Evolutionary conservation across 2,329 filamentous ascomycete species (phyloP).

Genomic region (Coniochaeta prunicola): DNA sequence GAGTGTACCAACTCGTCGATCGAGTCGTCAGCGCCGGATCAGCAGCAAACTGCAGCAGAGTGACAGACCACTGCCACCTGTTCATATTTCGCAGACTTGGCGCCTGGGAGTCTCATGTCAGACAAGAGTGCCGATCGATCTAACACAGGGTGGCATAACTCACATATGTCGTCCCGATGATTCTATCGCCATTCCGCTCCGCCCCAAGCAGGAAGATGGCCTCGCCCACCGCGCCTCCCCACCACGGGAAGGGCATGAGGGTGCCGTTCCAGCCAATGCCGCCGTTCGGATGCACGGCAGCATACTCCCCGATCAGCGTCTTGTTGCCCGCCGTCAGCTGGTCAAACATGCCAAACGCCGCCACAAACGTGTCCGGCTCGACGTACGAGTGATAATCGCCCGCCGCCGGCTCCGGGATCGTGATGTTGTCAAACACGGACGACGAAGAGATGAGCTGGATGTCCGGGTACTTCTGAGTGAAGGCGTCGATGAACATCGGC

Average conservation of each 20-base stretch:
- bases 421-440: slow-evolving; percentile 19
- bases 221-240: slow-evolving; percentile 56
- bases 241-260: slow-evolving; percentile 42
- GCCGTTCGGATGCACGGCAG: slow-evolving; percentile 44
- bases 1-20: slow-evolving; percentile 42
- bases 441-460: slow-evolving; percentile 21
- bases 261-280: slow-evolving; percentile 37
- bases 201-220: slow-evolving; percentile 58
- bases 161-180: slow-evolving; percentile 40
- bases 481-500: slow-evolving; percentile 50
- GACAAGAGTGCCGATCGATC: slow-evolving; percentile 5
- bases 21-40: slow-evolving; percentile 39
- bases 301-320: slow-evolving; percentile 37
- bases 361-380: slow-evolving; percentile 41
- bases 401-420: slow-evolving; percentile 11
- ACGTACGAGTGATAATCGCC: slow-evolving; percentile 30
- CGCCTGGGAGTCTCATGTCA: slow-evolving; percentile 19
- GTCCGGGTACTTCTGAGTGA: slow-evolving; percentile 24
- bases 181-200: slow-evolving; percentile 56
- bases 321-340: slow-evolving; percentile 9
- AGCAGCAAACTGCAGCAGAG: slow-evolving; percentile 40
- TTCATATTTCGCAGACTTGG: slow-evolving; percentile 42
- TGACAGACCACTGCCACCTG: slow-evolving; percentile 43
- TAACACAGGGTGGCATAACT: slow-evolving; percentile 8
- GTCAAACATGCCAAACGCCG: slow-evolving; percentile 40